Base-by-base conservation (phyloP, 148 eudicot genomes). In the Diospyros lotus region DNA sequence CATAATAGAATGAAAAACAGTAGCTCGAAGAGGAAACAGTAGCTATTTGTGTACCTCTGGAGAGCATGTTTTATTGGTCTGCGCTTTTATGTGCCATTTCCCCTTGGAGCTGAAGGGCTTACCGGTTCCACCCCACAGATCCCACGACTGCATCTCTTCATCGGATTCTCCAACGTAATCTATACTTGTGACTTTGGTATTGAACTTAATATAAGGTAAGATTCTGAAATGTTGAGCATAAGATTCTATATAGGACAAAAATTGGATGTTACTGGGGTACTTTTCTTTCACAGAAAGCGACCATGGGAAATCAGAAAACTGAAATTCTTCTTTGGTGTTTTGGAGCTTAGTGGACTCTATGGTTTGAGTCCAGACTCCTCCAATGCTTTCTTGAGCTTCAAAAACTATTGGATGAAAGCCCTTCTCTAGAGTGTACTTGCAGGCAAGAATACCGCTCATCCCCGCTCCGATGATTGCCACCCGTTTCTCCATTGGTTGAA, bases 281-380 rank as follows among this genome's bases (percentile, higher is more conserved):
- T 3, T 14, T 1, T 80, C 75, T 3, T 45, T 12, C 2, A 81
- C 84, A 4, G 78, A 78, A 71, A 71, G 15, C 15, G 87, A 82
- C 87, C 87, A 84, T 4, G 82, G 78, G 12, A 75, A 78, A 78
- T 84, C 87, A 3, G 84, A 71, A 50, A 84, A 84, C 69, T 59
- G 73, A 44, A 45, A 84, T 5, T 15, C 53, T 7, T 74, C 44
- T 51, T 78, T 78, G 15, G 73, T 74, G 12, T 81, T 75, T 48
- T 84, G 87, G 58, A 84, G 87, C 58, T 73, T 84, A 46, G 87
- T 84, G 46, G 85, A 76, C 10, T 69, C 77, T 2, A 79, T 39
- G 11, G 85, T 81, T 7, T 58, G 54, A 14, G 80, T 9, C 89
- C 89, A 86, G 1, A 80, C 81, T 9, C 89, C 88, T 0, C 88